A percentile compares a stretch with the other conserved stretches of the same genome.
Conservation (phyloP, 257 asterid species). For the Fraxinus excelsior region DNA sequence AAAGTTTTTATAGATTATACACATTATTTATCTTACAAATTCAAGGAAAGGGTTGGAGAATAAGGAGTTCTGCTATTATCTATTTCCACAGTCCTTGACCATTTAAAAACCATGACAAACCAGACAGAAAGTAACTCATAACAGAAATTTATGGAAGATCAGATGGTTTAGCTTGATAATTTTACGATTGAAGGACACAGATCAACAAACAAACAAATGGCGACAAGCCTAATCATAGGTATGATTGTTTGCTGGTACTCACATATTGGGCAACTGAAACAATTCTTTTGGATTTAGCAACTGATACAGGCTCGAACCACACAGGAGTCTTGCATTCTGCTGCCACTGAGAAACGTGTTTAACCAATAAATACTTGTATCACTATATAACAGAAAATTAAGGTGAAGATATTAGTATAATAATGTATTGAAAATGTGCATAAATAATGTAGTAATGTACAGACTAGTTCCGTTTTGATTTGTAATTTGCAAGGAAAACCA, state of each 20-base stretch:
- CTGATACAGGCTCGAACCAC: slow-evolving; percentile 99
- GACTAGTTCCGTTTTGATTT: neutral
- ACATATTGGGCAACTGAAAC: slow-evolving; percentile 74
- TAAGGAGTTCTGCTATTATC: neutral
- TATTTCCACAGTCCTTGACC: neutral
- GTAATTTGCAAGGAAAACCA: neutral
- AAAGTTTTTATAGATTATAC: neutral
- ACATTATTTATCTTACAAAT: neutral
- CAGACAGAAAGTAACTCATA: neutral
- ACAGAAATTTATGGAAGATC: neutral
- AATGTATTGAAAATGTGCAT: neutral
- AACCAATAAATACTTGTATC: slow-evolving; percentile 20
- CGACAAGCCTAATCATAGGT: neutral
- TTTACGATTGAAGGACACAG: neutral
- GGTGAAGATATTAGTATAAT: neutral
- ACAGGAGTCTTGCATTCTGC: slow-evolving; percentile 62
- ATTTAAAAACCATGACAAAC: neutral
- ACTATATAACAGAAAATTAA: neutral
- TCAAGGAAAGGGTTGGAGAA: neutral
- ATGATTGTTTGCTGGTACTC: slow-evolving; percentile 34
- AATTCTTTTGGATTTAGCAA: slow-evolving; percentile 73
- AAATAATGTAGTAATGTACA: neutral
- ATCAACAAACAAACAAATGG: neutral
- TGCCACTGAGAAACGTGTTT: slow-evolving; percentile 60
- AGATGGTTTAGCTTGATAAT: neutral